Base-by-base conservation (phyloP, 2,329 filamentous ascomycete species). In the Fusarium abutilonis region DNA sequence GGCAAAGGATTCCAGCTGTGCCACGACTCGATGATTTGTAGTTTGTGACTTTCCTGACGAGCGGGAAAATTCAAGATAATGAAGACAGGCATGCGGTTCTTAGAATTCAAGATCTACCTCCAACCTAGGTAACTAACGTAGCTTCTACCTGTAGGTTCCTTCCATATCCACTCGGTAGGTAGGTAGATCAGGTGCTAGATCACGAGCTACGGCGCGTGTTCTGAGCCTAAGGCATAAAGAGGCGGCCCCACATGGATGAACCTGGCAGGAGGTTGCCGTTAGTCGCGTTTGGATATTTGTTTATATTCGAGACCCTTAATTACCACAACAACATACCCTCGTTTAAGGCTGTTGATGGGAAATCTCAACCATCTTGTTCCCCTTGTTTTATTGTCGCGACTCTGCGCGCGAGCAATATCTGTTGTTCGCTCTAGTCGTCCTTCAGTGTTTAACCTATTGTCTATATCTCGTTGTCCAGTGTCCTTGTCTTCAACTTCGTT, bases 211-310 rank as follows among this genome's bases (percentile, higher is more conserved):
- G 41, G 39, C 62, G 43, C 56, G 60, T 52, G 17, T 10, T 10
- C 2, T 41, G 2, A 15, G 47, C 68, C 69, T 70, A n/a, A 72
- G 70, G 66, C 70, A 60, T 29, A 8, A 23, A 63, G 21, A 46
- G 52, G 50, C 52, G 57, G 51, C 58, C 70, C 68, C 65, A 70
- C 60, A 21, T 13, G 28, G 49, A 19, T 36, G 19, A 19, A 19
- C 19, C 19, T 35, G 19, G 40, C 28, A 51, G 52, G 51, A 51
- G 46, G 38, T 23, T 39, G 42, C 52, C 44, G 44, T n/a, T 42
- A 52, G 61, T 60, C 69, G 70, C 70, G 69, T 70, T 64, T 59
- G 45, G 46, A 48, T 60, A 60, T 72, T 72, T 74, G 72, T 74
- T 72, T 72, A 73, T 72, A 63, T 56, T 56, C 50, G 40, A 53